Evolutionary conservation across 2,329 filamentous ascomycete genomes (phyloP), one percentile per base, ranked within the genome.

Genomic region (Xylariaceae sp.): DNA sequence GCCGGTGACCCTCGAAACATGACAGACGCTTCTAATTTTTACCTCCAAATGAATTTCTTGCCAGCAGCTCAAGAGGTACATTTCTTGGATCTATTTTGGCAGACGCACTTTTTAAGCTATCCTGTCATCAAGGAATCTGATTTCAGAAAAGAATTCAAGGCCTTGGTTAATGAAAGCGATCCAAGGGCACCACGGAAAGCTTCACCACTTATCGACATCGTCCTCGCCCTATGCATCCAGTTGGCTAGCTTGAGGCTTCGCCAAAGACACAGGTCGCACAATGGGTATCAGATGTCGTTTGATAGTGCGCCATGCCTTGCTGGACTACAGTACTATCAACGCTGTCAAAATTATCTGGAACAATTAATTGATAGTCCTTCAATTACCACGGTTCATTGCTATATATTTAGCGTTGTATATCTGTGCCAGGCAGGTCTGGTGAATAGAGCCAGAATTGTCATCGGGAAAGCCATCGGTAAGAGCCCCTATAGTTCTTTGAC

Each of bases 51-150:
- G 23, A 40, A 32, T 5, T 54, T 29, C 37, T 48, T 54, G 5
- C 37, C 39, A 6, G 37, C 33, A 2, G 17, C 37, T n/a, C 52
- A 52, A 29, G 52, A 54, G 34, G 34, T n/a, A n/a, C 38, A 42
- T 16, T 54, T 52, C 42, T 47, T 52, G 32, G 42, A 37, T 23
- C 22, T 54, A 5, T 54, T 52, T 37, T 54, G 52, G 52, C 46
- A 52, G 35, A 38, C 52, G 12, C 46, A 54, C 38, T 52, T 49
- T 38, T 52, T 52, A 34, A 44, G 49, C 34, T 49, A 22, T 36
- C 52, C 52, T 16, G 40, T 54, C 25, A 10, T 54, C 4, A 44
- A 48, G 17, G 52, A 54, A 29, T 39, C 17, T 2, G 12, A 49
- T 6, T 50, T 54, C 25, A 25, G 47, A 29, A 41, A 47, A 14